Base-by-base conservation (phyloP, 164 flowering plant species). In the Hamamelis virginiana region DNA sequence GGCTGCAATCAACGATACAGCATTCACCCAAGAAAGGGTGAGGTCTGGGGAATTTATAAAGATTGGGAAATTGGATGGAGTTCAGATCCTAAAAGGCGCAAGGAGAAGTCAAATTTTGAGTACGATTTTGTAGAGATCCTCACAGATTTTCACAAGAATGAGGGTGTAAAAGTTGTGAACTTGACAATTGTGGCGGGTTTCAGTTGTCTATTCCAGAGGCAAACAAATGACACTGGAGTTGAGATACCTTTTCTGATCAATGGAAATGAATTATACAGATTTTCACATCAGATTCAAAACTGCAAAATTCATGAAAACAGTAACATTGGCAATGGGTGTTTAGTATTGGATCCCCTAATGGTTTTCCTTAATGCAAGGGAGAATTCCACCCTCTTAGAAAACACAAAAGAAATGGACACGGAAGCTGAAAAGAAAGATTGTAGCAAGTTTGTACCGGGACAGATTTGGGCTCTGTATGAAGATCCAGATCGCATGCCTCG, bases 31-130 rank as follows among this genome's bases (percentile, higher is more conserved):
- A 64, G 67, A 64, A 48, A 26, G 11, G 53, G 67, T 5, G 44
- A 64, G 56, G 67, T 64, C 22, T 50, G 57, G 67, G 67, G 43
- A 15, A 62, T 62, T 26, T 62, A 62, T 25, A 62, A 14, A 62
- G 67, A 50, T 27, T 64, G 57, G 57, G 57, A 64, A 16, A 48
- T 64, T n/a, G 44, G 21, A 6, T 64, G 65, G 65, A 21, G 65
- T 44, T 44, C 11, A 19, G 26, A 43, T 23, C 16, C 50, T 10
- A 43, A 23, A 11, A 62, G 5, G 21, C 9, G 21, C 5, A 11
- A 11, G 16, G 11, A 11, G 16, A 4, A 8, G 16, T 15, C 51
- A 27, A 53, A 48, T 52, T 15, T 64, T 15, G 57, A 64, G 18
- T 47, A 15, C 16, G 66, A 63, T 11, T 45, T 45, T 63, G 66